Evolutionary conservation across 192 early-diverging fungal species (phyloP), one percentile per base, ranked within the genome.

Genomic region (Umbelopsis ramanniana): DNA sequence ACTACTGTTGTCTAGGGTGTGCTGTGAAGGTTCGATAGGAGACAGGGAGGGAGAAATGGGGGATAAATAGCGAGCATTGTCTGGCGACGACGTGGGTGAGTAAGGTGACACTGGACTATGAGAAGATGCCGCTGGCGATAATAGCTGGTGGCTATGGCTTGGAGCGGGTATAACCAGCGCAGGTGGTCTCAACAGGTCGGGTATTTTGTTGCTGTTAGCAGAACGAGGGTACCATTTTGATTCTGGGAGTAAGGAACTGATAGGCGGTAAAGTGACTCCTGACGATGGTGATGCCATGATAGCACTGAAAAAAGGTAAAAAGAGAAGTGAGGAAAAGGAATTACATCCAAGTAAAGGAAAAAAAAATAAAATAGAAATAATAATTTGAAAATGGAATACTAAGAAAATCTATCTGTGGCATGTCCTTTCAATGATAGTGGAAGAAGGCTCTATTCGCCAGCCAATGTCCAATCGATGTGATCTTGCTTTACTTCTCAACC

Each of bases 261-360:
- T 63, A 63, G 57, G 57, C 6, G 57, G 57, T 63, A 63, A 63
- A 63, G 57, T 63, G 57, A 63, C 57, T 63, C 57, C 57, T n/a
- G 23, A 37, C 33, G 57, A 35, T 2, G 57, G n/a, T n/a, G 57
- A 37, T 19, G 26, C 33, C 57, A 63, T 63, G 57, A 37, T 29
- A 37, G 57, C 33, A n/a, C n/a, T n/a, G n/a, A n/a, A n/a, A n/a
- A n/a, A n/a, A n/a, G n/a, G n/a, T n/a, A 33, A n/a, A 35, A 14
- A 37, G 57, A 37, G 35, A 63, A 63, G 57, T 35, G 17, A n/a
- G n/a, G 17, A 12, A 63, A 63, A 19, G 57, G 57, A 63, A 63
- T 63, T 63, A 37, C 57, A 63, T 63, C 57, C 57, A 35, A 29
- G 26, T 63, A 37, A 63, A 63, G 57, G 23, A 37, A 63, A 63